Percentiles rank a stretch among this genome's conserved stretches.
phyloP scores from a whole-genome alignment of 306 rosid genomes.

The Psophocarpus tetragonolobus region DNA sequence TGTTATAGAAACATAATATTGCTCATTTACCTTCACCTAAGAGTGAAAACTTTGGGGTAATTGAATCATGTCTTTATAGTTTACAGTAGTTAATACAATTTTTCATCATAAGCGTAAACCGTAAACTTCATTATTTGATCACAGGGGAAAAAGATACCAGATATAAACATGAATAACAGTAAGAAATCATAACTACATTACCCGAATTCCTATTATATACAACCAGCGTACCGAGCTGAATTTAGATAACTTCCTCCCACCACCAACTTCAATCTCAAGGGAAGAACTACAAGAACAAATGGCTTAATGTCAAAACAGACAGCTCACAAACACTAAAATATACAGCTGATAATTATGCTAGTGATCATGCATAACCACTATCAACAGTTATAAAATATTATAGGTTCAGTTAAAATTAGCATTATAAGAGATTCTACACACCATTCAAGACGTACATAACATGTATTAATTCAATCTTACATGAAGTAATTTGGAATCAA shows the following conservation, averaged over 20 bases:
- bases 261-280: conserved; percentile 94
- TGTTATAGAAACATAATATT: not conserved
- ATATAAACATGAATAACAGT: not conserved
- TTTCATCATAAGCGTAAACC: conserved; percentile 4
- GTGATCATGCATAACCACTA: conserved; percentile 10
- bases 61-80: not conserved
- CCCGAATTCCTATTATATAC: conserved; percentile 93
- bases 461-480: not conserved
- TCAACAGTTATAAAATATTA: not conserved
- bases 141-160: not conserved
- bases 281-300: conserved; percentile 61
- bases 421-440: conserved; percentile 4
- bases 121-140: not conserved
- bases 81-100: not conserved
- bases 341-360: not conserved
- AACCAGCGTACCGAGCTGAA: conserved; percentile 83
- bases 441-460: not conserved
- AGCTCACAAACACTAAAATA: conserved; percentile 26
- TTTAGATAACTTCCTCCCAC: conserved; percentile 89
- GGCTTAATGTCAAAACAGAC: conserved; percentile 40
- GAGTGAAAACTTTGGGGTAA: not conserved
- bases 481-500: not conserved
- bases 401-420: conserved; percentile 1
- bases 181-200: conserved; percentile 28
- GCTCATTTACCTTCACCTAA: not conserved